Conservation (phyloP, 805 yeast species). For the Lipomyces chichibuensis region DNA sequence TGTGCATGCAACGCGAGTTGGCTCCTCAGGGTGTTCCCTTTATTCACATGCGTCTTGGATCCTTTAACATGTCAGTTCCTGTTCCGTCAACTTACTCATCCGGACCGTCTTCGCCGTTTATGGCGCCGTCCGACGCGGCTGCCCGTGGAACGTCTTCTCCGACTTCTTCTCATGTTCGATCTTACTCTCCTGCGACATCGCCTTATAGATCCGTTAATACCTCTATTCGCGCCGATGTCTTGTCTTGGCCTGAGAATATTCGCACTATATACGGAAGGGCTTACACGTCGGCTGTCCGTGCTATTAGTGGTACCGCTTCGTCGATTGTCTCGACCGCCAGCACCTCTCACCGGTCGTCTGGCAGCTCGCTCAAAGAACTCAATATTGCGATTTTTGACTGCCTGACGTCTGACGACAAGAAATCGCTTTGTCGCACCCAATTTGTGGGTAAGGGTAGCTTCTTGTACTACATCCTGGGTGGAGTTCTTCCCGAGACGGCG, state of each 20-base stretch:
- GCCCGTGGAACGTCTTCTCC: constrained; percentile 29
- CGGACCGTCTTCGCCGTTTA: constrained; percentile 27
- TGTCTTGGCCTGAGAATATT: constrained; percentile 49
- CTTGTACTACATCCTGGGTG: constrained; percentile 31
- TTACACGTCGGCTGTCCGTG: constrained; percentile 38
- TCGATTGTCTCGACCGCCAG: constrained; percentile 25
- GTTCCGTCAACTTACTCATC: constrained; percentile 31
- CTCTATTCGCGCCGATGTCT: constrained; percentile 47
- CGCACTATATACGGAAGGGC: constrained; percentile 45
- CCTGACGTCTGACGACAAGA: constrained; percentile 22
- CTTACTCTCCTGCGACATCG: constrained; percentile 35
- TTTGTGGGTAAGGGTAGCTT: constrained; percentile 35
- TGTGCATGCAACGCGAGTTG: constrained; percentile 50
- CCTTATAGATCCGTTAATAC: constrained; percentile 39
- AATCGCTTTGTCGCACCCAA: constrained; percentile 23
- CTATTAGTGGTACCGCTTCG: constrained; percentile 31
- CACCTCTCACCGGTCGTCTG: constrained; percentile 11
- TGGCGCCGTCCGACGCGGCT: constrained; percentile 11
- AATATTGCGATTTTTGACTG: constrained; percentile 32
- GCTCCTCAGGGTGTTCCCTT: constrained; percentile 51
- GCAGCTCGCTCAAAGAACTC: constrained; percentile 26
- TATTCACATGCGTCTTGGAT: constrained; percentile 53
- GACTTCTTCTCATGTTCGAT: constrained; percentile 25
- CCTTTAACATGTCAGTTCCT: constrained; percentile 49
- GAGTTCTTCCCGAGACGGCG: constrained; percentile 28